phyloP scores from a whole-genome alignment of 768 basidiomycete species.

The Crassisporium funariophilum region DNA sequence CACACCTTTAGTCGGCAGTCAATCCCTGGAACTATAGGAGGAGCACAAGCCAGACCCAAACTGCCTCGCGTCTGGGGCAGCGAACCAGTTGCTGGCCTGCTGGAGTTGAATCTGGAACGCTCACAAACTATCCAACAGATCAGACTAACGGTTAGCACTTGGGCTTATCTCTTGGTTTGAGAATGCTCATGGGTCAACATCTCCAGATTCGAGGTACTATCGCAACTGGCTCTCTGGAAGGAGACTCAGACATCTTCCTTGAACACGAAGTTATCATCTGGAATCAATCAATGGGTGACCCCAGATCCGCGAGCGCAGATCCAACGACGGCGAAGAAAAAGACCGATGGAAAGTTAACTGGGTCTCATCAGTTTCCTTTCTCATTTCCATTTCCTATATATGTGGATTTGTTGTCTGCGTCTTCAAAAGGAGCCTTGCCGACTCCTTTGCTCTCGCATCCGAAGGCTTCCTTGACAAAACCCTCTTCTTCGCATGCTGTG shows the following conservation, averaged over 20 bases:
- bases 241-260: not conserved
- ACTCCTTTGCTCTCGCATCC: too few species aligned
- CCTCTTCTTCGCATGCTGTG: too few species aligned
- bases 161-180: not conserved
- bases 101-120: constrained; percentile 2
- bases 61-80: not conserved
- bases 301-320: not conserved
- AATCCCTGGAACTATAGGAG: not conserved
- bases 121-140: constrained; percentile 6
- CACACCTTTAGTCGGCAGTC: constrained; percentile 2
- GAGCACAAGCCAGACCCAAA: not conserved
- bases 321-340: not conserved
- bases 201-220: constrained; percentile 6
- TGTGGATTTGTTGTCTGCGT: not conserved
- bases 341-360: not conserved
- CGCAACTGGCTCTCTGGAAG: not conserved
- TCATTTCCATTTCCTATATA: not conserved
- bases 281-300: not conserved
- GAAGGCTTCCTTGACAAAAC: too few species aligned
- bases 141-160: constrained; percentile 2
- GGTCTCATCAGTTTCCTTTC: not conserved
- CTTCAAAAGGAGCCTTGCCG: too few species aligned
- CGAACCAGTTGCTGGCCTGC: constrained; percentile 1
- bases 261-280: not conserved
- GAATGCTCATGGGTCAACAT: not conserved